Evolutionary conservation across 441 rosid genomes (phyloP).

Genomic region (Syzygium malaccense): DNA sequence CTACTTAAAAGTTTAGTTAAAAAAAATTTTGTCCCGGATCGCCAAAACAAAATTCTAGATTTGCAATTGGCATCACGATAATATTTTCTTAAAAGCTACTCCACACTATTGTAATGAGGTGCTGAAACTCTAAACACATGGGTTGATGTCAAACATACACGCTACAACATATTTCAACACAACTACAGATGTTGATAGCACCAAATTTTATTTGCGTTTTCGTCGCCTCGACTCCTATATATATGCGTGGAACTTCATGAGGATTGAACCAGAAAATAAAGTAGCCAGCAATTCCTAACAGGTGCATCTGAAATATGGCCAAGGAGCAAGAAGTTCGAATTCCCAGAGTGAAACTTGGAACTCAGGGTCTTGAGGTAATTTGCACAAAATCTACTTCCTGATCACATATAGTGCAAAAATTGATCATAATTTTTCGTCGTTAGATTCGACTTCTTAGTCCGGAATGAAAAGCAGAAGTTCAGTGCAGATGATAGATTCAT

Average conservation of each 20-base stretch:
- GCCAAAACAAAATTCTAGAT: neutral
- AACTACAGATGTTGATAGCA: neutral
- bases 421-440: neutral
- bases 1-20: neutral
- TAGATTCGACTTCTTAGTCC: neutral
- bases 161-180: neutral
- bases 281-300: neutral
- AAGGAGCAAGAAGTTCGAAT: neutral
- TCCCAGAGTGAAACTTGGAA: conserved; percentile 4
- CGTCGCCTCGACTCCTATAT: neutral
- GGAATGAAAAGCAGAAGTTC: neutral
- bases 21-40: too few relatives aligned
- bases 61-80: neutral
- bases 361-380: conserved; percentile 3
- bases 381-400: neutral
- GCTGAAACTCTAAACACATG: neutral
- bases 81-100: neutral
- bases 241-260: neutral
- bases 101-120: neutral
- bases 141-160: neutral
- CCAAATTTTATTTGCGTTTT: neutral
- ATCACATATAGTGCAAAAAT: neutral
- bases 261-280: neutral
- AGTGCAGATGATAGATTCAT: neutral
- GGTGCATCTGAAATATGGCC: neutral